Conservation (phyloP, 108 stramenopile species). For the Conticribra weissflogii region DNA sequence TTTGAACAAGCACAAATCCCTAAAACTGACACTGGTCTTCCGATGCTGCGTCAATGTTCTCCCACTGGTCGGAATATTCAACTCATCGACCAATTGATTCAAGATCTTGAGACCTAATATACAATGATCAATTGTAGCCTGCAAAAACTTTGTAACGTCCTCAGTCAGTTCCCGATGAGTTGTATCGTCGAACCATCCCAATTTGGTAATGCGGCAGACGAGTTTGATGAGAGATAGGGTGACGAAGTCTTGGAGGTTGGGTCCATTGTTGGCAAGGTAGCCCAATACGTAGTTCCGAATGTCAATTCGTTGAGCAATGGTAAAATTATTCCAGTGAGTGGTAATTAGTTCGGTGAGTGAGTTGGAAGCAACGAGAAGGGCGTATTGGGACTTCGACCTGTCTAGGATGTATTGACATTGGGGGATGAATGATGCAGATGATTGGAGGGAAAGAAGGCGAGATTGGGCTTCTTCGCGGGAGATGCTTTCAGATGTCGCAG, state of each 20-base stretch:
- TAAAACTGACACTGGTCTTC: conserved; percentile 96
- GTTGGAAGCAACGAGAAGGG: conserved; percentile 93
- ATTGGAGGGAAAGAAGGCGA: conserved; percentile 91
- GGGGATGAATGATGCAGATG: conserved; percentile 93
- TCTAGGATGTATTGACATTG: conserved; percentile 98
- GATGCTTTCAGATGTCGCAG: conserved; percentile 40
- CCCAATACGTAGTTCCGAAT: conserved; percentile 96
- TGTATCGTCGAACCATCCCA: conserved; percentile 97
- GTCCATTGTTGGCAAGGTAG: conserved; percentile 95
- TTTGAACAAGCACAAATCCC: conserved; percentile 91
- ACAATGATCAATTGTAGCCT: conserved; percentile 94
- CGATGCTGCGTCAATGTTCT: conserved; percentile 96
- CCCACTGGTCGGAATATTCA: conserved; percentile 93
- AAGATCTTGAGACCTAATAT: conserved; percentile 95
- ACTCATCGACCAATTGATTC: conserved; percentile 95
- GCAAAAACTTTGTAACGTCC: conserved; percentile 95
- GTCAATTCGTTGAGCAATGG: conserved; percentile 90
- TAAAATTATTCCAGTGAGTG: conserved; percentile 95
- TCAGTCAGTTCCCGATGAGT: conserved; percentile 93
- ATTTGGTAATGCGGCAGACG: conserved; percentile 96
- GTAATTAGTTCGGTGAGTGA: conserved; percentile 92
- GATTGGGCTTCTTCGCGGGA: conserved; percentile 83
- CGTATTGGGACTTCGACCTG: conserved; percentile 88
- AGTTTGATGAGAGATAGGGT: conserved; percentile 87
- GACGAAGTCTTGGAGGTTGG: conserved; percentile 89